Base-by-base conservation (phyloP, 805 yeast species). In the Pichia rugopelliculosa region DNA sequence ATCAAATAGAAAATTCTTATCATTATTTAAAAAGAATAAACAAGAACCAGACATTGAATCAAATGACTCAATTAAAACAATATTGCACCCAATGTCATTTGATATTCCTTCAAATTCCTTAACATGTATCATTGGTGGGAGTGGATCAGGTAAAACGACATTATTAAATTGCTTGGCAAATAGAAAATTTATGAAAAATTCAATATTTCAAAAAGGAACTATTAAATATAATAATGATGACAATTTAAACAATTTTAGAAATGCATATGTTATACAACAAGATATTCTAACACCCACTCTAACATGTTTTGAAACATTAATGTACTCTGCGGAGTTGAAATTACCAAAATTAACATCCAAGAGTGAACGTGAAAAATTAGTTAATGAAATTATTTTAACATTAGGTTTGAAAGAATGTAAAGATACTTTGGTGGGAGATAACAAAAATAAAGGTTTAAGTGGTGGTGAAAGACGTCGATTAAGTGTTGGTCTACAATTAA, bases 71-170 rank as follows among this genome's bases (percentile, higher is more conserved):
- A 34, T 69, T 56, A 69, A 71, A 46, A 59, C 66, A 4, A 68
- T 80, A 24, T 66, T 80, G 3, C 59, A 73, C 33, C 62, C 77
- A 24, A 68, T 86, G 41, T 77, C 85, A 2, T 72, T 85, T 50
- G 79, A 78, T 44, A 68, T 85, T 11, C 75, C 77, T 0, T 61
- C 76, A 13, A 85, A 87, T 17, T 69, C 82, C 10, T 64, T 88
- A 36, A 72, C 87, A 64, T 95, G 95, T 6, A 84, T 87, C 10
- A 75, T 88, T 69, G 96, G 96, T 3, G 91, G 95, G 0, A 83
- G 90, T 0, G 96, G 96, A 0, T 79, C 88, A 3, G 96, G 95
- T 4, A 87, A 88, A 58, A 87, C 96, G 0, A 85, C 96, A 0
- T 61, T 87, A 39, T 67, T 87, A 21, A 87, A 87, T 59, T 77